phyloP scores from a whole-genome alignment of 2,329 filamentous ascomycete species.

The Talaromyces piceae region DNA sequence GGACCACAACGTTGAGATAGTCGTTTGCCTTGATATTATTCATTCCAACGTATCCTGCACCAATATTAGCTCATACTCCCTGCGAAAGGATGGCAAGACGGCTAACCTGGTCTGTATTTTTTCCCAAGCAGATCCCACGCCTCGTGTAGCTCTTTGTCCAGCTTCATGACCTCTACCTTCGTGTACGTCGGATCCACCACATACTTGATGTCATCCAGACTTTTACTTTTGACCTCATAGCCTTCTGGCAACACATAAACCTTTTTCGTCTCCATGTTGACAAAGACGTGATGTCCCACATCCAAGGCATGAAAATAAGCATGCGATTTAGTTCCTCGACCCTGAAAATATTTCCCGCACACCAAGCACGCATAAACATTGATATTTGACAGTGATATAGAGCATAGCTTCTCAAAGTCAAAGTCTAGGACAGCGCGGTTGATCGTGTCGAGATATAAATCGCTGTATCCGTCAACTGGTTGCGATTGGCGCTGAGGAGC shows the following conservation, averaged over 20 bases:
- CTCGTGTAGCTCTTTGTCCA: slow-evolving; percentile 57
- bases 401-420: slow-evolving; percentile 98
- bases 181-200: slow-evolving; percentile 87
- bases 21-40: slow-evolving; percentile 99
- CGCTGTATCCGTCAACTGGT: slow-evolving; percentile 80
- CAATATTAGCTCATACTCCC: slow-evolving; percentile 1
- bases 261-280: slow-evolving; percentile 70
- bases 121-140: slow-evolving; percentile 74
- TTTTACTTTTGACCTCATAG: slow-evolving; percentile 92
- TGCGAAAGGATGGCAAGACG: neutral
- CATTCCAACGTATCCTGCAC: slow-evolving; percentile 78
- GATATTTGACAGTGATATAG: slow-evolving; percentile 90
- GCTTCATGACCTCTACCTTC: slow-evolving; percentile 66
- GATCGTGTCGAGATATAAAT: slow-evolving; percentile 97
- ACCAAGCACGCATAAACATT: slow-evolving; percentile 97
- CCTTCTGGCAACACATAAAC: slow-evolving; percentile 68
- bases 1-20: slow-evolving; percentile 92
- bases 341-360: slow-evolving; percentile 97
- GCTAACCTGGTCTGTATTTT: slow-evolving; percentile 68
- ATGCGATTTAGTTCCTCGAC: slow-evolving; percentile 85
- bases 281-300: slow-evolving; percentile 91
- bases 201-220: slow-evolving; percentile 95
- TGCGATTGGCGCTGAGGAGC: slow-evolving; percentile 58
- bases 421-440: slow-evolving; percentile 89
- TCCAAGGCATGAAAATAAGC: slow-evolving; percentile 97